Percentiles rank a stretch among this genome's conserved stretches.
Evolutionary conservation across 225 moss, liverwort and hornwort genomes (phyloP).

Genomic region (Straminergon stramineum): DNA sequence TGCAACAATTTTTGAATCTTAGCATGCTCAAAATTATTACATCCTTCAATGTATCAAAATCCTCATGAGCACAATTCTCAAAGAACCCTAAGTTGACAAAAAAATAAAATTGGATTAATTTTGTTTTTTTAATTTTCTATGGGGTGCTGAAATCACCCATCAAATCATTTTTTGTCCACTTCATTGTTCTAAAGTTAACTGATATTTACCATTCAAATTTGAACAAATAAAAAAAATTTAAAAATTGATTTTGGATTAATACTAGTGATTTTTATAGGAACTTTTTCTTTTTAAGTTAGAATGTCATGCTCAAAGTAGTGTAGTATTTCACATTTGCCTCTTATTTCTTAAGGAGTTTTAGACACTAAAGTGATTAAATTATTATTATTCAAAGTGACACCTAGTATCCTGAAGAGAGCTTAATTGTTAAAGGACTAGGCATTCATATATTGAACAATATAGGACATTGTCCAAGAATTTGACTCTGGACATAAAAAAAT

Average conservation of each 20-base stretch:
- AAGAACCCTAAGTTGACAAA: neutral
- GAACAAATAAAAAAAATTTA: neutral
- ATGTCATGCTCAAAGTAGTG: neutral
- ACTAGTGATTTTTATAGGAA: neutral
- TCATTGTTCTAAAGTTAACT: neutral
- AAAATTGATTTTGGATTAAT: neutral
- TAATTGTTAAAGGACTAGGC: neutral
- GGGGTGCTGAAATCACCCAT: accelerated
- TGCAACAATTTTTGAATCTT: neutral
- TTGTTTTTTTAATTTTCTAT: neutral
- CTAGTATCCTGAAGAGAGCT: neutral
- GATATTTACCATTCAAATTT: neutral
- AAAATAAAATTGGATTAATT: neutral
- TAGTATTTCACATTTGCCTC: neutral
- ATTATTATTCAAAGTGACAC: neutral
- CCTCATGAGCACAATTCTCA: neutral
- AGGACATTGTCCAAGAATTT: neutral
- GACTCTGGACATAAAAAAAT: neutral
- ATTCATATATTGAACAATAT: neutral
- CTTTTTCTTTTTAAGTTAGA: neutral
- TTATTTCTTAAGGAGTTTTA: neutral
- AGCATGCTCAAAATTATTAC: neutral
- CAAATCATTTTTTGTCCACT: neutral
- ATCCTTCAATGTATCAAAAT: accelerated
- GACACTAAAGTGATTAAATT: neutral